Conservation (phyloP, 805 yeast genomes). For the Cyberlindnera galapagoensis region DNA sequence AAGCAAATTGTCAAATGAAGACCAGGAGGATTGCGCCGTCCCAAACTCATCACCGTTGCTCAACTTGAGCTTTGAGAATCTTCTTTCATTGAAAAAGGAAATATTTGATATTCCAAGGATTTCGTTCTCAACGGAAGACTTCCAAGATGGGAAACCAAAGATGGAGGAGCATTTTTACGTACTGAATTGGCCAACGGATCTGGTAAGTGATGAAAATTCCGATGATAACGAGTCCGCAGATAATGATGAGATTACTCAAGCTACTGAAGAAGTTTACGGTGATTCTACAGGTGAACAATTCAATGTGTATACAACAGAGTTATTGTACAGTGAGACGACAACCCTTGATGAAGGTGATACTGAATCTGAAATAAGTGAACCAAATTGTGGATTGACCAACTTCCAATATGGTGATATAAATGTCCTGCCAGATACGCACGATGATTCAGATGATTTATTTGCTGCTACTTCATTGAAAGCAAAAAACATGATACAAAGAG, state of each 20-base stretch:
- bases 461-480: too few relatives aligned
- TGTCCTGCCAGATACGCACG: too few relatives aligned
- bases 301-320: too few relatives aligned
- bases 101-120: constrained; percentile 1
- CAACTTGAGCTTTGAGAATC: constrained; percentile 3
- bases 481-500: too few relatives aligned
- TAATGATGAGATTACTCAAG: neutral
- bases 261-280: neutral
- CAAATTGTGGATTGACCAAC: too few relatives aligned
- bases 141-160: neutral
- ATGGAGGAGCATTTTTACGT: neutral
- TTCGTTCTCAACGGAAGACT: constrained; percentile 1
- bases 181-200: neutral
- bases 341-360: too few relatives aligned
- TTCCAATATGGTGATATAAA: too few relatives aligned
- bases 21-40: neutral
- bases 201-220: neutral
- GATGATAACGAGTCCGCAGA: neutral
- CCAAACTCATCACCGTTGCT: constrained; percentile 4
- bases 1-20: neutral
- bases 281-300: too few relatives aligned
- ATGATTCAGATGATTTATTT: too few relatives aligned
- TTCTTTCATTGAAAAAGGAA: constrained; percentile 4
- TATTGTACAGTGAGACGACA: too few relatives aligned
- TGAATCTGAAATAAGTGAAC: too few relatives aligned